Evolutionary conservation across 2,329 filamentous ascomycete species (phyloP).

Genomic region (Hypoxylon sp.): DNA sequence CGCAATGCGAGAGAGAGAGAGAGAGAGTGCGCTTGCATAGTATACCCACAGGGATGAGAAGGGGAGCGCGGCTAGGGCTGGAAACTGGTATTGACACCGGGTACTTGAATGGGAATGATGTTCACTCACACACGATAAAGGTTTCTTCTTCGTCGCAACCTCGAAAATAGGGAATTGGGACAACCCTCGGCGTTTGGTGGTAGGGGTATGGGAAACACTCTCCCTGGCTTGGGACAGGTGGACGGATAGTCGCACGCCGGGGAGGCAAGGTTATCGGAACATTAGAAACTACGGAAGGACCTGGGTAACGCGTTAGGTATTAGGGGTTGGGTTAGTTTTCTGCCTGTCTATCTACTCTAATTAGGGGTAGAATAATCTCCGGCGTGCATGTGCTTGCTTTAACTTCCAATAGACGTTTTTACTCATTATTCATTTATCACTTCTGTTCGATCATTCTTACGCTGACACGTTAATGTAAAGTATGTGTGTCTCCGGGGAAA

Average conservation of each 20-base stretch:
- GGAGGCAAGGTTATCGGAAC: conserved; percentile 20
- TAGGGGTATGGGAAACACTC: not conserved
- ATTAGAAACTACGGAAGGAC: conserved; percentile 22
- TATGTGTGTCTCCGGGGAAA: conserved; percentile 4
- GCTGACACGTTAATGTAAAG: conserved; percentile 1
- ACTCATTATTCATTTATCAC: not conserved
- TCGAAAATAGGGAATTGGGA: not conserved
- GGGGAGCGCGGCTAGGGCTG: not conserved
- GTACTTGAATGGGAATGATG: not conserved
- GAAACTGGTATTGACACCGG: not conserved
- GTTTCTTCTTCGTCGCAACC: conserved; percentile 6
- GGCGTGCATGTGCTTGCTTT: conserved; percentile 19
- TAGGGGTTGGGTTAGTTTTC: conserved; percentile 4
- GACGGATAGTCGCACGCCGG: conserved; percentile 11
- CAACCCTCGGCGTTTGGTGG: conserved; percentile 23
- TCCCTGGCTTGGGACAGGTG: not conserved
- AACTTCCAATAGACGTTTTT: conserved; percentile 33
- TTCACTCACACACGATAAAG: conserved; percentile 5
- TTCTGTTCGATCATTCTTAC: not conserved
- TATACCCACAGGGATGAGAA: conserved; percentile 24
- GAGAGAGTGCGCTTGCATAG: conserved; percentile 2
- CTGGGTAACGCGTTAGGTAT: conserved; percentile 14
- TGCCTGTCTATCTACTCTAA: conserved; percentile 5
- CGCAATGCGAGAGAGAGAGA: not conserved
- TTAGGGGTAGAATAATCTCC: conserved; percentile 27